Conservation (phyloP, 1,284 basidiomycete species). For the Meira miltonrushii region DNA sequence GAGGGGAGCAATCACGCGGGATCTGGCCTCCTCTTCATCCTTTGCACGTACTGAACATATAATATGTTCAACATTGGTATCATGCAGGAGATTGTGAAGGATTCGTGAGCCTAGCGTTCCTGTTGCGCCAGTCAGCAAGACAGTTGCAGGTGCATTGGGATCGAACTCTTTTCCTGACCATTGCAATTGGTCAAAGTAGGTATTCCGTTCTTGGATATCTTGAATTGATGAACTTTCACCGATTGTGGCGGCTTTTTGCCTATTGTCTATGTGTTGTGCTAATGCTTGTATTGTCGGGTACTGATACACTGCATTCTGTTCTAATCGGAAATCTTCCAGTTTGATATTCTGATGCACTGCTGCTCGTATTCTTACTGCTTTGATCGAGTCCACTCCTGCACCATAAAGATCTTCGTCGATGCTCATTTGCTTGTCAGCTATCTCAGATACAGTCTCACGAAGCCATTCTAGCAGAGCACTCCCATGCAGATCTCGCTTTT, state of each 20-base stretch:
- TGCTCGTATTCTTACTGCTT: slow-evolving; percentile 28
- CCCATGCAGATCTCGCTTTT: slow-evolving; percentile 1
- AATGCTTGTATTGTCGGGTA: slow-evolving; percentile 21
- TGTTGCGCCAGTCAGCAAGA: slow-evolving; percentile 61
- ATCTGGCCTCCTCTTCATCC: slow-evolving; percentile 53
- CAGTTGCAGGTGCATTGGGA: slow-evolving; percentile 22
- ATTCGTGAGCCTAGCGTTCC: slow-evolving; percentile 64
- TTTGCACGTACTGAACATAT: slow-evolving; percentile 60
- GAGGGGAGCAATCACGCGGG: slow-evolving; percentile 30
- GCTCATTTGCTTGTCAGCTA: background rate
- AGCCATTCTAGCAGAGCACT: slow-evolving; percentile 1
- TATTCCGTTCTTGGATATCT: background rate
- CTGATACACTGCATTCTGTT: slow-evolving; percentile 30
- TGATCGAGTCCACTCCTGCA: slow-evolving; percentile 35
- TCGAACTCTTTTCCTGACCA: background rate
- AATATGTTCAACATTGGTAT: slow-evolving; percentile 54
- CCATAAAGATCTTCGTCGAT: slow-evolving; percentile 26
- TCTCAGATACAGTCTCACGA: background rate
- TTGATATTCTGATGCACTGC: slow-evolving; percentile 24
- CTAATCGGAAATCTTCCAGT: slow-evolving; percentile 9
- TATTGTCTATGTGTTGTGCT: slow-evolving; percentile 25
- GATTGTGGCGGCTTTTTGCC: background rate
- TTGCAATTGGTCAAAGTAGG: background rate
- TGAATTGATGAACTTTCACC: background rate
- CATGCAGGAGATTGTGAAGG: slow-evolving; percentile 57